Evolutionary conservation across 2,329 filamentous ascomycete species (phyloP).

Genomic region (Diaporthe sp.): DNA sequence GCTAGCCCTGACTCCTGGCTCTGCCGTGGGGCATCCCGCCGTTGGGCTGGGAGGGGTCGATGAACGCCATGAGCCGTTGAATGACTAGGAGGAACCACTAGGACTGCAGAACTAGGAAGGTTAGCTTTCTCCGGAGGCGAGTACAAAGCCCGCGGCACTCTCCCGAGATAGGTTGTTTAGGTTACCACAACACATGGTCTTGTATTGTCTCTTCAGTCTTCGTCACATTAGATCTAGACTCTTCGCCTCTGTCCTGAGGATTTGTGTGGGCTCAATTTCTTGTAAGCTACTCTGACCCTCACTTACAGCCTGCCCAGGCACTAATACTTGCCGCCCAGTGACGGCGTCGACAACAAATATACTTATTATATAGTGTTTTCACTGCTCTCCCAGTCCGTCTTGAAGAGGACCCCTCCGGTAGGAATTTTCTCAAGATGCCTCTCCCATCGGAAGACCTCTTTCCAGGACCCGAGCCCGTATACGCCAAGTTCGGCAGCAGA

Average conservation of each 20-base stretch:
- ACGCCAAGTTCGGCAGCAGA: constrained; percentile 78
- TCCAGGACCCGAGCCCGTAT: constrained; percentile 54
- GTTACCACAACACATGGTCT: background rate
- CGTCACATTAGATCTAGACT: background rate
- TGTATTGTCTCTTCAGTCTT: background rate
- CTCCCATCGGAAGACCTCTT: constrained; percentile 59
- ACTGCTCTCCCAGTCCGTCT: background rate
- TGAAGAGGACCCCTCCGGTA: background rate
- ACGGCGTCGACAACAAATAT: too few species aligned
- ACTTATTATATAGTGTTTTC: background rate
- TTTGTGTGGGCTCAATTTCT: too few species aligned
- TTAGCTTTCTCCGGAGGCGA: constrained; percentile 7
- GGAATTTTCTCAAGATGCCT: constrained; percentile 51
- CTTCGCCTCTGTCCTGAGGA: background rate
- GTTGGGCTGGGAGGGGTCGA: constrained; percentile 1
- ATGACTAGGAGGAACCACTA: constrained; percentile 10
- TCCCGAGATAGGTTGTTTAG: background rate
- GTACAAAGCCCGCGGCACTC: constrained; percentile 9
- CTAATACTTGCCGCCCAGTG: background rate
- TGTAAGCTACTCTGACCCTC: background rate
- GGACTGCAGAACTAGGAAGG: background rate
- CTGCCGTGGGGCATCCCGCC: background rate
- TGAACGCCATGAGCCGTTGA: constrained; percentile 9
- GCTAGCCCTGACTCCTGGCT: constrained; percentile 12
- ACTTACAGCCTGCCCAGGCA: background rate